Evolutionary conservation across 192 early-diverging fungal species (phyloP), one percentile per base, ranked within the genome.

Genomic region (Podila horticola): DNA sequence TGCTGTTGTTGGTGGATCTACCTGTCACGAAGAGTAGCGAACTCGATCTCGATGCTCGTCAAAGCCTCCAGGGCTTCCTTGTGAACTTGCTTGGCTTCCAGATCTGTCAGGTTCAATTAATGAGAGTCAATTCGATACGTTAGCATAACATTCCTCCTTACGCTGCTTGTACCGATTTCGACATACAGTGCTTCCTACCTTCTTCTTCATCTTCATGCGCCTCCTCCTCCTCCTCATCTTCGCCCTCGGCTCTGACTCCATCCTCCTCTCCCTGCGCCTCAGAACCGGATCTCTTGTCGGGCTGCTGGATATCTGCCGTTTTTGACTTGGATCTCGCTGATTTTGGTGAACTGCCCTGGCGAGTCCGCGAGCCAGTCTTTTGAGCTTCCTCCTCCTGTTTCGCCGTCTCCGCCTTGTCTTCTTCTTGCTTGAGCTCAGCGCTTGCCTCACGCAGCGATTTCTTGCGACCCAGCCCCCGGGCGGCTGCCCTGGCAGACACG

Each of bases 21-120:
- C 88, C 85, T 90, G 58, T 90, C 88, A 36, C 88, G 66, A 52
- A 88, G 72, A 52, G 82, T 82, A 17, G 88, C 88, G 74, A 90
- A 90, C 49, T 88, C 88, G 19, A 88, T 58, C 67, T 90, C 88
- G 45, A 90, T 90, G 66, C 82, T 83, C 7, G 85, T 88, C 50
- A 90, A 69, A 3, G 87, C 85, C 4, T 87, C 73, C 58, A 88
- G 58, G 17, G 88, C 88, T 52, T 86, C 87, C 66, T 83, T 84
- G 69, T 87, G 88, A 29, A 70, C 49, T 31, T 73, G 71, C 66
- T 88, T 83, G 64, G 77, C 79, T 36, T 90, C 84, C n/a, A 61
- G 45, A 71, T 88, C 88, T 72, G 82, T 45, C 41, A 10, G 41
- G 0, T 45, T 59, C 2, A 64, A 52, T 28, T 20, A 45, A 45